Conservation (phyloP, 305 asterid species). For the Lippia alba region DNA sequence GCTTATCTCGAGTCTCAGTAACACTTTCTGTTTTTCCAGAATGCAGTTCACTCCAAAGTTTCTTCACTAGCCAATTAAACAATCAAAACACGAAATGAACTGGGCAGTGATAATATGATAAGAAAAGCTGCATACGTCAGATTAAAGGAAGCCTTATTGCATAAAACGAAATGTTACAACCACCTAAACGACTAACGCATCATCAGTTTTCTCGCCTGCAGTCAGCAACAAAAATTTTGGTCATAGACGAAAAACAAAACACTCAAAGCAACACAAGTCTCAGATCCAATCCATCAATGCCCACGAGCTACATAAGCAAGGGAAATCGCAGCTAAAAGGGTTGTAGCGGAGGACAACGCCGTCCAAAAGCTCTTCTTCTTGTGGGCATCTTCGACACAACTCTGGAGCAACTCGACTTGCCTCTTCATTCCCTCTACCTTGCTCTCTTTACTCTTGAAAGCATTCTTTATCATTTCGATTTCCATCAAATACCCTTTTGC, state of each 20-base stretch:
- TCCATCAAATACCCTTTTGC: constrained; percentile 39
- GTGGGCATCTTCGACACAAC: constrained; percentile 54
- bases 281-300: constrained; percentile 40
- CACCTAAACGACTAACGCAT: neutral
- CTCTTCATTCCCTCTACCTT: constrained; percentile 61
- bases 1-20: too few species aligned
- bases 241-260: neutral
- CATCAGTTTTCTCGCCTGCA: constrained; percentile 28
- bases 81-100: constrained; percentile 8
- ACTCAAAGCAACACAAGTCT: neutral
- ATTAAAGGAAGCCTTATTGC: constrained; percentile 31
- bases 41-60: too few species aligned
- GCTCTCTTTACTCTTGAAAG: constrained; percentile 54
- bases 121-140: constrained; percentile 20
- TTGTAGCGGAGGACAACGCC: constrained; percentile 65
- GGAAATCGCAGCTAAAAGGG: constrained; percentile 66
- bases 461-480: constrained; percentile 63
- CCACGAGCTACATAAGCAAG: constrained; percentile 66
- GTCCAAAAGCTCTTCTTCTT: constrained; percentile 84
- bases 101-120: neutral
- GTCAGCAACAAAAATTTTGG: constrained; percentile 35
- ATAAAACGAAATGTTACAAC: constrained; percentile 11
- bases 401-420: constrained; percentile 55
- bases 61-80: neutral
- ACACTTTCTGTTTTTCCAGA: too few species aligned